Base-by-base conservation (phyloP, 805 yeast species). In the Ogataea salicorniae region DNA sequence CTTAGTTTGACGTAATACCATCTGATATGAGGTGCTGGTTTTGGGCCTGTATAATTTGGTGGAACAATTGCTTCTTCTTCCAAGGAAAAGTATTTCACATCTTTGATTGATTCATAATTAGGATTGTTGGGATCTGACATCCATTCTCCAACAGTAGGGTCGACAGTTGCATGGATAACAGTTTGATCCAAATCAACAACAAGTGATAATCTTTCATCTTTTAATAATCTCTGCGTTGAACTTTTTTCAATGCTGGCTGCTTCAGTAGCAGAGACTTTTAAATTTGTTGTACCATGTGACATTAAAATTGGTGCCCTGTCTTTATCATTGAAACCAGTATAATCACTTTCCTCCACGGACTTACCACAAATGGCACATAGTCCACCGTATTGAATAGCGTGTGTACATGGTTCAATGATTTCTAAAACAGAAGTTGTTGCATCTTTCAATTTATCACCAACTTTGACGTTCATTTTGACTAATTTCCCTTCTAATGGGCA, bases 121-220 rank as follows among this genome's bases (percentile, higher is more conserved):
- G 97, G 96, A 57, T 88, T 87, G 5, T 73, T 65, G 3, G 89
- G 84, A 59, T 94, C 97, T 43, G 76, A 75, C 75, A 87, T 90
- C 99, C 99, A 94, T 60, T 88, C 96, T 0, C 94, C 94, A 31
- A 94, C 95, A 0, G 97, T 90, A 0, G 97, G 97, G 63, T 94
- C 99, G 16, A 92, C 97, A 5, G 97, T 92, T 38, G 97, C 96
- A 61, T 94, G 99, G 33, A 94, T 92, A 5, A 94, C 95, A 0
- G 99, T 94, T 65, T 94, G 99, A 69, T 94, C 99, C 53, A 94
- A 74, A 72, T 94, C 99, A 5, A 94, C 99, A 29, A 94, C 98
- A 47, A 94, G 73, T 31, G 94, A 90, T 52, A 94, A 72, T 63
- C 87, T 88, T 49, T 76, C 71, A 45, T 80, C 86, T 15, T 72